phyloP scores from a whole-genome alignment of 108 stramenopile genomes.

The Conticribra weissflogii region DNA sequence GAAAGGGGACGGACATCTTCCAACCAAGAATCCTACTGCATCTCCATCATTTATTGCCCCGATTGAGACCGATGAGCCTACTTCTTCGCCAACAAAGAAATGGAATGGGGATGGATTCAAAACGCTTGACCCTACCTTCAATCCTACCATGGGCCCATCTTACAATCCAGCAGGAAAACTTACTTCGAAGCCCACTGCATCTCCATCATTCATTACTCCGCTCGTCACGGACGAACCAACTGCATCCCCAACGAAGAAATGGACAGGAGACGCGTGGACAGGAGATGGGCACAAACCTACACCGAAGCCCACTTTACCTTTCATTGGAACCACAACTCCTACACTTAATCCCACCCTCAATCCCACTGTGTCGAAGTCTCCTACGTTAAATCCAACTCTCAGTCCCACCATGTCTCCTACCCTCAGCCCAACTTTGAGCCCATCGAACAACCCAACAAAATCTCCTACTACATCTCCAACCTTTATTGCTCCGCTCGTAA shows the following conservation, averaged over 20 bases:
- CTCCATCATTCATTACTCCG: no score
- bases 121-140: background rate
- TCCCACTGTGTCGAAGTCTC: background rate
- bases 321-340: background rate
- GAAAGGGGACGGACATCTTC: background rate
- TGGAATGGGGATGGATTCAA: background rate
- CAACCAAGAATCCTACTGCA: background rate
- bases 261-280: no score
- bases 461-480: background rate
- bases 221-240: background rate
- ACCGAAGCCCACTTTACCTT: background rate
- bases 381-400: background rate
- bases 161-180: background rate
- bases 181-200: background rate
- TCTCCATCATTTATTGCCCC: background rate
- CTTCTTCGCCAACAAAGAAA: background rate
- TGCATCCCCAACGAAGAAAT: background rate
- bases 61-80: background rate
- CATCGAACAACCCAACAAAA: background rate
- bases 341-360: background rate
- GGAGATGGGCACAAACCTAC: no score
- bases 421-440: background rate
- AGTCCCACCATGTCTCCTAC: background rate
- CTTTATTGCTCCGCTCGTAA: background rate
- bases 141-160: background rate